These are phyloP conservation scores for Globisporangium heterothallicum DNA, from an alignment of 352 stramenopile genomes.

Conservation along the genomic window DNA sequence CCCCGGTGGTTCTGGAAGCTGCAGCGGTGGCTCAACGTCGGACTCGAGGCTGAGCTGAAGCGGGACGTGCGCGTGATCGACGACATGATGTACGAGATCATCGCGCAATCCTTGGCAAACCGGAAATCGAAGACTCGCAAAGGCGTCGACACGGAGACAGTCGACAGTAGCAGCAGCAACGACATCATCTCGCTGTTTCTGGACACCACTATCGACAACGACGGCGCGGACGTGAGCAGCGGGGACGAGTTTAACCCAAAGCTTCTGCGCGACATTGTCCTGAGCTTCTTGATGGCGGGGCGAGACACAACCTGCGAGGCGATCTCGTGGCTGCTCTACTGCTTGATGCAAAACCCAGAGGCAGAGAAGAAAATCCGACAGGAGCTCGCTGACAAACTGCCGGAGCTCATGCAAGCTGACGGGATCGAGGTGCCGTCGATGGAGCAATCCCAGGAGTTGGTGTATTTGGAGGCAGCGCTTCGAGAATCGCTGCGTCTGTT, in stretches of 20 bases:
- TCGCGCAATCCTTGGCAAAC: too few relatives aligned
- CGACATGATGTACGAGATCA: constrained; percentile 29
- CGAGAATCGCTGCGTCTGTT: constrained; percentile 52
- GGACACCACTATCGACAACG: not conserved
- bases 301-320: not conserved
- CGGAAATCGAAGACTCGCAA: too few relatives aligned
- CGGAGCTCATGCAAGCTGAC: not conserved
- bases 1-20: constrained; percentile 43
- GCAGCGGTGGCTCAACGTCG: constrained; percentile 28
- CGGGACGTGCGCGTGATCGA: constrained; percentile 30
- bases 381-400: too few relatives aligned
- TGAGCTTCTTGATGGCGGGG: not conserved
- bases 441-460: constrained; percentile 16
- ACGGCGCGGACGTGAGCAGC: not conserved
- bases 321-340: not conserved
- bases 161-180: not conserved
- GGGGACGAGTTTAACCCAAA: not conserved
- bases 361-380: not conserved
- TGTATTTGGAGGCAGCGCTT: constrained; percentile 17
- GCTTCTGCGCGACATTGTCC: not conserved
- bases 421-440: too few relatives aligned
- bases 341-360: not conserved
- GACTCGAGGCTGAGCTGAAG: constrained; percentile 26
- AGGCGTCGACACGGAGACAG: too few relatives aligned
- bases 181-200: not conserved